Conservation (phyloP, 805 yeast genomes). For the Isabelozyma heimii region DNA sequence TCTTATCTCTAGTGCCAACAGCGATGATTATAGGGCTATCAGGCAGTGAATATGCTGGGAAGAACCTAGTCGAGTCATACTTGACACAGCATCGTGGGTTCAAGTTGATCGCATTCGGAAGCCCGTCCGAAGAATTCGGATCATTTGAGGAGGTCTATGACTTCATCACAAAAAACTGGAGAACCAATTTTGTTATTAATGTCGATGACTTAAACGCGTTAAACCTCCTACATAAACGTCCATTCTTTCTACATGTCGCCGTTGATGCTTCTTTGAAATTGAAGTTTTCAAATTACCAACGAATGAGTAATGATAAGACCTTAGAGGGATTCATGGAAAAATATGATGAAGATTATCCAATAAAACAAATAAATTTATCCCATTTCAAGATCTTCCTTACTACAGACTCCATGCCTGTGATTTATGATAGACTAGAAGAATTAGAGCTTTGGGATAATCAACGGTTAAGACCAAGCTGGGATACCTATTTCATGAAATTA, state of each 20-base stretch:
- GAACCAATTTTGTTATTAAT: constrained; percentile 56
- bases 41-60: constrained; percentile 68
- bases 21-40: constrained; percentile 75
- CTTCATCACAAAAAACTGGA: constrained; percentile 67
- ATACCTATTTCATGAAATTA: constrained; percentile 87
- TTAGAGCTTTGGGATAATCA: constrained; percentile 31
- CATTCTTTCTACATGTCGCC: constrained; percentile 78
- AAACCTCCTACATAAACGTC: constrained; percentile 56
- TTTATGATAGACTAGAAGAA: constrained; percentile 39
- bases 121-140: constrained; percentile 26
- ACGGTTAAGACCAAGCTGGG: constrained; percentile 91
- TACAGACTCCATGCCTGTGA: constrained; percentile 29
- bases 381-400: constrained; percentile 40
- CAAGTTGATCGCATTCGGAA: constrained; percentile 16
- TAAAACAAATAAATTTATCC: constrained; percentile 61
- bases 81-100: constrained; percentile 52
- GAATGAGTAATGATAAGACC: constrained; percentile 3
- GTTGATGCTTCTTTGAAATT: constrained; percentile 67
- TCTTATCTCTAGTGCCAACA: neutral
- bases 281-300: constrained; percentile 29
- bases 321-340: constrained; percentile 36
- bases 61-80: constrained; percentile 59
- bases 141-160: constrained; percentile 47
- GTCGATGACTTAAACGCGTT: constrained; percentile 44
- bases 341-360: constrained; percentile 47